Conservation (phyloP, 768 basidiomycete genomes). For the Kockovaella imperatae region DNA sequence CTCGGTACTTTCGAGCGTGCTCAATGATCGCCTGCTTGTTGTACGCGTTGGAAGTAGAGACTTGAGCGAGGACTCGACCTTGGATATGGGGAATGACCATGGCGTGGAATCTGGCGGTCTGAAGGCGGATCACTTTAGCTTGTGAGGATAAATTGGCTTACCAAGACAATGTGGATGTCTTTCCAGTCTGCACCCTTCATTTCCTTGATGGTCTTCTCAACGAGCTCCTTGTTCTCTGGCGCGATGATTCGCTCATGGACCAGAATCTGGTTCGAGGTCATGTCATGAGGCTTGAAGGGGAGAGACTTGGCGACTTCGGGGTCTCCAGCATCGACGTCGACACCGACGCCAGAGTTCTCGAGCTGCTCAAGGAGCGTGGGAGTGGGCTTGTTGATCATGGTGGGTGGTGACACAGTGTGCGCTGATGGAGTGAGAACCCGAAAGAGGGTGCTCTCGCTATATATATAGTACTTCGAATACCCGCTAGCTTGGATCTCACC, state of each 20-base stretch:
- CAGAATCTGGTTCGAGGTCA: constrained; percentile 34
- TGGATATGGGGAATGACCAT: constrained; percentile 16
- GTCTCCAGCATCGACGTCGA: constrained; percentile 36
- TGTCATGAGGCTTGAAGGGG: constrained; percentile 33
- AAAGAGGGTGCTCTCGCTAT: not conserved
- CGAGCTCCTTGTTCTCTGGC: constrained; percentile 36
- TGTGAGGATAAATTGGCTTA: constrained; percentile 10
- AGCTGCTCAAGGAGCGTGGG: constrained; percentile 28
- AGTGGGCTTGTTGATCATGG: constrained; percentile 10
- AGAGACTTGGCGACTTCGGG: constrained; percentile 22
- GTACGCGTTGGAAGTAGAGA: constrained; percentile 25
- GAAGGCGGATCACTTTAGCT: not conserved
- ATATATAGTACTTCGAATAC: no score
- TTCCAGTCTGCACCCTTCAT: constrained; percentile 15
- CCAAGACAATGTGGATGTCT: constrained; percentile 17
- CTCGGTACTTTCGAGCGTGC: constrained; percentile 26
- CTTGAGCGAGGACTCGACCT: constrained; percentile 35
- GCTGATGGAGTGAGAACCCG: not conserved
- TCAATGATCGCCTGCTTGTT: constrained; percentile 23
- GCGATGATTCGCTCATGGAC: constrained; percentile 20
- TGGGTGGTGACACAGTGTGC: not conserved
- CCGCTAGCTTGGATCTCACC: no score
- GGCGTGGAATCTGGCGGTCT: constrained; percentile 24
- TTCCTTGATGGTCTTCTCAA: constrained; percentile 26
- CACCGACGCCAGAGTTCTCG: constrained; percentile 16